Evolutionary conservation across 139 green algal species (phyloP).

Genomic region (Asterochloris sp.): DNA sequence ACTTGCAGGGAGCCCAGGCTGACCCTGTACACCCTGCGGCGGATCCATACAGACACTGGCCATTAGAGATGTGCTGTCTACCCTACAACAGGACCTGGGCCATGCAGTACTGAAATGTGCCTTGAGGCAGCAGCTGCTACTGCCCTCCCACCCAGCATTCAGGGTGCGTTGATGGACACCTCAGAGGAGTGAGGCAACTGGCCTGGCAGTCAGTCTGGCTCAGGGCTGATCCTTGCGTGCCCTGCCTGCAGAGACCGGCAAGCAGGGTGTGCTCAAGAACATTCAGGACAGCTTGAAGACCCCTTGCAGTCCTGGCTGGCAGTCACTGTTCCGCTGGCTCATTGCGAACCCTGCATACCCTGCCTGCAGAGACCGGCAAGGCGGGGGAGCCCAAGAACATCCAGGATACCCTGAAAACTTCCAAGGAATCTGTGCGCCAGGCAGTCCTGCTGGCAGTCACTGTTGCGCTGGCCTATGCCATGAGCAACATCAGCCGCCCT

Average conservation of each 20-base stretch:
- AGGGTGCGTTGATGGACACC: too few species aligned
- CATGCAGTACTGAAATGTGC: too few species aligned
- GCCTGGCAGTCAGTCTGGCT: not conserved
- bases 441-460: not conserved
- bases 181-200: too few species aligned
- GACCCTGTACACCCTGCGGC: too few species aligned
- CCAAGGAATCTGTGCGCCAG: not conserved
- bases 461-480: not conserved
- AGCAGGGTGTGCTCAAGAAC: not conserved
- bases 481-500: constrained; percentile 17
- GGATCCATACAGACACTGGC: too few species aligned
- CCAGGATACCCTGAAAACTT: not conserved
- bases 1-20: too few species aligned
- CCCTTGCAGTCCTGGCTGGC: not conserved
- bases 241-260: not conserved
- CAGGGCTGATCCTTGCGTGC: not conserved
- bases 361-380: not conserved
- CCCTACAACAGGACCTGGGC: too few species aligned
- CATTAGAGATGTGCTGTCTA: too few species aligned
- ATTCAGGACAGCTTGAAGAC: not conserved
- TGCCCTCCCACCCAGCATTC: too few species aligned
- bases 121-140: too few species aligned
- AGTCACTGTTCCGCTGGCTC: not conserved
- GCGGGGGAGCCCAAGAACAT: not conserved
- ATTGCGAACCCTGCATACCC: not conserved